Percentiles rank a stretch among this genome's conserved stretches.
phyloP scores from a whole-genome alignment of 768 basidiomycete genomes.

The Gautieria morchelliformis region DNA sequence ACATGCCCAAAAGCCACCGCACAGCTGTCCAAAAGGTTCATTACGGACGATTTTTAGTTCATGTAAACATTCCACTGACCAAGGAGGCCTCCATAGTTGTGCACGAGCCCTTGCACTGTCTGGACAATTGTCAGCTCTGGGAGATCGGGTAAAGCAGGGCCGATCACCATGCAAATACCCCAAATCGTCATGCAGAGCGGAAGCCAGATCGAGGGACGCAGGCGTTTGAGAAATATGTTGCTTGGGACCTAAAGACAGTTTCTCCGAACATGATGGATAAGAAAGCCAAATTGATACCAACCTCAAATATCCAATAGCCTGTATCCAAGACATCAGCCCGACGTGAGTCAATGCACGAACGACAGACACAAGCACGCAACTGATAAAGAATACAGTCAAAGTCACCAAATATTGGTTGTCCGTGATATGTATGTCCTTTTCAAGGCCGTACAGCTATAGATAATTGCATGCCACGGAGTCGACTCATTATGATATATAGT shows the following conservation, averaged over 20 bases:
- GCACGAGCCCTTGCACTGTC: conserved; percentile 56
- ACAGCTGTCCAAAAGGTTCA: neutral
- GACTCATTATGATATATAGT: neutral
- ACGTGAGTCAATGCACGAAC: neutral
- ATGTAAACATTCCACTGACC: conserved; percentile 27
- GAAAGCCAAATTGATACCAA: conserved; percentile 14
- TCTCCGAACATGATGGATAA: neutral
- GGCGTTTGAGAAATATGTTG: conserved; percentile 47
- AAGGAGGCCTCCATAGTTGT: conserved; percentile 51
- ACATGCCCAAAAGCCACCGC: conserved; percentile 38
- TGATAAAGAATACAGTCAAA: conserved; percentile 69
- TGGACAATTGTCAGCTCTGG: conserved; percentile 16
- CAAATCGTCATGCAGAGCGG: conserved; percentile 33
- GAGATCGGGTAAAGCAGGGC: neutral
- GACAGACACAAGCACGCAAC: conserved; percentile 23
- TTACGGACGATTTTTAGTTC: neutral
- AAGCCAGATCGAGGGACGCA: conserved; percentile 61
- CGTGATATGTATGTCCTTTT: conserved; percentile 44
- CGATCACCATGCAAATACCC: conserved; percentile 31
- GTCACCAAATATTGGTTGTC: conserved; percentile 61
- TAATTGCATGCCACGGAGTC: neutral
- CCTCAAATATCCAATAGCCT: conserved; percentile 52
- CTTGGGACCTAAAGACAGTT: conserved; percentile 40
- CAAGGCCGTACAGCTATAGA: conserved; percentile 48
- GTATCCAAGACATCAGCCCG: neutral